Evolutionary conservation across 2,329 filamentous ascomycete species (phyloP).

Genomic region (Colletotrichum musae): DNA sequence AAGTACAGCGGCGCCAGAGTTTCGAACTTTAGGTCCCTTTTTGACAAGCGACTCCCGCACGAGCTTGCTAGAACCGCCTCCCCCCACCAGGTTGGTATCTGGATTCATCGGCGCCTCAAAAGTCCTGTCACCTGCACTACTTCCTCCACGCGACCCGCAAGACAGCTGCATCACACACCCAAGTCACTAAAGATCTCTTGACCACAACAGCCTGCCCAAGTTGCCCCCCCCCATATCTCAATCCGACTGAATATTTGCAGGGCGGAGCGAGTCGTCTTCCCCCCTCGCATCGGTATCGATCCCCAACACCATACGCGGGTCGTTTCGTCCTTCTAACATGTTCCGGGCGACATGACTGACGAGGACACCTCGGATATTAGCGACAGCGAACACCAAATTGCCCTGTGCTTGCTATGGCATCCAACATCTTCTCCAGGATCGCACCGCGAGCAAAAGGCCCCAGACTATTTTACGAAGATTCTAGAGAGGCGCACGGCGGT

Average conservation of each 20-base stretch:
- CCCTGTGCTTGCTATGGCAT: constrained; percentile 54
- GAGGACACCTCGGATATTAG: constrained; percentile 8
- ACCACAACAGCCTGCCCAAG: neutral
- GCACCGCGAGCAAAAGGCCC: constrained; percentile 51
- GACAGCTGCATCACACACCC: constrained; percentile 16
- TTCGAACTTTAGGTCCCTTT: too few relatives aligned
- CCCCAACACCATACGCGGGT: neutral
- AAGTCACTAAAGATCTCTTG: constrained; percentile 9
- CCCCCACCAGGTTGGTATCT: constrained; percentile 12
- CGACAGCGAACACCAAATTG: neutral
- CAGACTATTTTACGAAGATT: constrained; percentile 66
- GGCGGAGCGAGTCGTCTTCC: neutral
- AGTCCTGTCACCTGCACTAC: constrained; percentile 28
- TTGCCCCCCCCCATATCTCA: neutral
- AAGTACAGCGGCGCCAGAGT: too few relatives aligned
- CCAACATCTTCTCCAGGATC: constrained; percentile 64
- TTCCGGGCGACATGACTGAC: constrained; percentile 23
- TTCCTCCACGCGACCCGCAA: constrained; percentile 6
- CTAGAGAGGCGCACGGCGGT: constrained; percentile 57
- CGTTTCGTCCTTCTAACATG: constrained; percentile 12
- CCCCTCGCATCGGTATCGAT: neutral
- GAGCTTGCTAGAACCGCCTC: neutral
- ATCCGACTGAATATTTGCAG: neutral
- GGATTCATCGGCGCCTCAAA: neutral
- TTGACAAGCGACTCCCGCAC: too few relatives aligned